Conservation (phyloP, 169 alveolate species). For the Eimeria falciformis region DNA sequence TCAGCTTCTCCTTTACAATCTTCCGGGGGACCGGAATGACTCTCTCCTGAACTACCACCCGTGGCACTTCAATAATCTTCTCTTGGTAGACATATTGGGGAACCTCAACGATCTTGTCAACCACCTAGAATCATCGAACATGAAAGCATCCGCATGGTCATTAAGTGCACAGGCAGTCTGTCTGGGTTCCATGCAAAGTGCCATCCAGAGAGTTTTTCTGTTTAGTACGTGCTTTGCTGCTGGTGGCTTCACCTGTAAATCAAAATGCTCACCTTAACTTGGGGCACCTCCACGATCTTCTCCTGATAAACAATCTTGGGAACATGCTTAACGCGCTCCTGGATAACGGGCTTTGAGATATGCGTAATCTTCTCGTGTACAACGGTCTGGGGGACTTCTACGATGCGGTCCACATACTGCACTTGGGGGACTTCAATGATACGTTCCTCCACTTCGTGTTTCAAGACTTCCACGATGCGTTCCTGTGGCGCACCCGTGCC, state of each 20-base stretch:
- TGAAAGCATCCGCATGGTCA: background rate
- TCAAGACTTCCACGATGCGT: conserved; percentile 89
- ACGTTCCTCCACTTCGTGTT: conserved; percentile 92
- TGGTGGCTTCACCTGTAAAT: background rate
- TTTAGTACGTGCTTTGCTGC: no score
- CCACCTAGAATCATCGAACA: conserved; percentile 56
- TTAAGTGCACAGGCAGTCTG: no score
- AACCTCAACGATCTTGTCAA: conserved; percentile 92
- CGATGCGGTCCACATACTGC: conserved; percentile 91
- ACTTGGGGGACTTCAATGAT: conserved; percentile 94
- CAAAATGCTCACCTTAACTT: conserved; percentile 81
- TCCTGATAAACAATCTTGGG: conserved; percentile 91
- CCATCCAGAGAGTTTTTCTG: no score
- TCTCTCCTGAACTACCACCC: conserved; percentile 92
- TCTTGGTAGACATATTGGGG: conserved; percentile 94
- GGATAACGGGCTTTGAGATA: conserved; percentile 91
- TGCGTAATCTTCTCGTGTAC: conserved; percentile 89
- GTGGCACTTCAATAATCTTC: conserved; percentile 92
- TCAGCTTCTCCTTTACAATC: conserved; percentile 90
- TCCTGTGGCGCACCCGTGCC: no score
- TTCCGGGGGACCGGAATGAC: conserved; percentile 92
- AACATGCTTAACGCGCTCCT: conserved; percentile 91
- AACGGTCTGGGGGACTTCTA: conserved; percentile 92
- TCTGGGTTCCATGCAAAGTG: background rate
- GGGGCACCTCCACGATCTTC: conserved; percentile 93